Percentiles rank a stretch among this genome's conserved stretches.
Conservation (phyloP, 169 alveolate species). For the Plasmodium adleri region DNA sequence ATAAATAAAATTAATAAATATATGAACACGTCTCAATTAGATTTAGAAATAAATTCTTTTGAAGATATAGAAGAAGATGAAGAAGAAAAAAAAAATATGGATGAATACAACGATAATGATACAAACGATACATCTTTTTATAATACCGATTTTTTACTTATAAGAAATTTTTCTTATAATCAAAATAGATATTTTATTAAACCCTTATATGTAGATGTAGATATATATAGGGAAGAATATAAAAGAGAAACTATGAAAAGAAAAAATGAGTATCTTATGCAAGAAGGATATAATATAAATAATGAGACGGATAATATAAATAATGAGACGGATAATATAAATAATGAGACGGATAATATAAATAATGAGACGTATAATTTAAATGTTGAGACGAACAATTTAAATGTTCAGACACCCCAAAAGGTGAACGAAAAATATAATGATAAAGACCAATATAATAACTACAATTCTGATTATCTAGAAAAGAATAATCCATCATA, state of each 20-base stretch:
- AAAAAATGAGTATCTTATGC: background rate
- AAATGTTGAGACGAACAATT: background rate
- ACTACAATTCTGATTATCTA: too few species aligned
- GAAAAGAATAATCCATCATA: too few species aligned
- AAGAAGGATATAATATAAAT: background rate
- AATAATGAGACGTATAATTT: background rate
- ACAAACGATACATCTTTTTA: slow-evolving; percentile 11
- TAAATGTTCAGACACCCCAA: background rate
- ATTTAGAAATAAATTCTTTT: background rate
- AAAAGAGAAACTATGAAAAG: background rate
- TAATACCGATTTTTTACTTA: slow-evolving; percentile 53
- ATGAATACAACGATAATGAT: background rate
- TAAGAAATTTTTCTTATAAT: slow-evolving; percentile 20
- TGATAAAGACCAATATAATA: too few species aligned
- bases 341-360: background rate
- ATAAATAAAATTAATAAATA: too few species aligned
- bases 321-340: background rate
- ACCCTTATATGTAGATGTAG: slow-evolving; percentile 46
- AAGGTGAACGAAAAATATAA: too few species aligned
- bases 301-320: background rate
- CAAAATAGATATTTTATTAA: slow-evolving; percentile 10
- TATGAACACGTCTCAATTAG: too few species aligned
- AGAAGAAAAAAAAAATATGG: background rate
- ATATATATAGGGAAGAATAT: slow-evolving; percentile 6
- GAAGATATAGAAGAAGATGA: background rate